Evolutionary conservation across 371 early-diverging fungal genomes (phyloP).

Genomic region (Saksenaea vasiformis): DNA sequence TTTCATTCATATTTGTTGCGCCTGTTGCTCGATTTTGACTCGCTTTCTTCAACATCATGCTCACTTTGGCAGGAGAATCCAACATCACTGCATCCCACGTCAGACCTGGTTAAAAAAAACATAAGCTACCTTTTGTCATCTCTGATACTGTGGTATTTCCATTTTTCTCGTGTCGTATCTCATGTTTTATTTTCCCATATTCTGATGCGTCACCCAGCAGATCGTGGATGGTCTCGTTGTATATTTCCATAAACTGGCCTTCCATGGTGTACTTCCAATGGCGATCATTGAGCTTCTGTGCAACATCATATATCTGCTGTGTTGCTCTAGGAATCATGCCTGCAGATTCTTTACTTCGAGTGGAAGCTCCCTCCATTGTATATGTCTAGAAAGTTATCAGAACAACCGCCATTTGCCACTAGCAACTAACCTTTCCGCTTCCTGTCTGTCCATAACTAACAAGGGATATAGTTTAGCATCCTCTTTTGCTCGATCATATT

Average conservation of each 20-base stretch:
- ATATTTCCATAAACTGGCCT: conserved; percentile 91
- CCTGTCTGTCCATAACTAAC: conserved; percentile 97
- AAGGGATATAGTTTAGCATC: background rate
- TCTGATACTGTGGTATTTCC: conserved; percentile 84
- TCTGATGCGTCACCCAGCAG: conserved; percentile 41
- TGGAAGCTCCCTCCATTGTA: conserved; percentile 79
- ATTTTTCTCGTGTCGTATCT: conserved; percentile 76
- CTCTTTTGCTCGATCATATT: background rate
- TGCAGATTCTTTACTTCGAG: conserved; percentile 38
- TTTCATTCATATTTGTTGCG: conserved; percentile 91
- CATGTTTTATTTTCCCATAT: conserved; percentile 67
- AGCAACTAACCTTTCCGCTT: conserved; percentile 79
- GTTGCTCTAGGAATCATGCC: conserved; percentile 95
- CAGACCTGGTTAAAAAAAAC: background rate
- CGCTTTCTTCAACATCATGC: conserved; percentile 71
- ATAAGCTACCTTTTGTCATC: conserved; percentile 56
- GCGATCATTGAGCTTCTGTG: conserved; percentile 70
- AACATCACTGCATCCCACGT: conserved; percentile 40
- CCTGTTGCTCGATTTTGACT: conserved; percentile 86
- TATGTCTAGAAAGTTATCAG: conserved; percentile 49
- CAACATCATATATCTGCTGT: conserved; percentile 79
- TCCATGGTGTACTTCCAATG: conserved; percentile 91
- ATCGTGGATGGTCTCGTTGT: conserved; percentile 92
- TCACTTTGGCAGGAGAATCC: conserved; percentile 73
- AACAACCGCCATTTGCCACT: background rate